Conservation (phyloP, 139 green algal species). For the Closterium sp. region DNA sequence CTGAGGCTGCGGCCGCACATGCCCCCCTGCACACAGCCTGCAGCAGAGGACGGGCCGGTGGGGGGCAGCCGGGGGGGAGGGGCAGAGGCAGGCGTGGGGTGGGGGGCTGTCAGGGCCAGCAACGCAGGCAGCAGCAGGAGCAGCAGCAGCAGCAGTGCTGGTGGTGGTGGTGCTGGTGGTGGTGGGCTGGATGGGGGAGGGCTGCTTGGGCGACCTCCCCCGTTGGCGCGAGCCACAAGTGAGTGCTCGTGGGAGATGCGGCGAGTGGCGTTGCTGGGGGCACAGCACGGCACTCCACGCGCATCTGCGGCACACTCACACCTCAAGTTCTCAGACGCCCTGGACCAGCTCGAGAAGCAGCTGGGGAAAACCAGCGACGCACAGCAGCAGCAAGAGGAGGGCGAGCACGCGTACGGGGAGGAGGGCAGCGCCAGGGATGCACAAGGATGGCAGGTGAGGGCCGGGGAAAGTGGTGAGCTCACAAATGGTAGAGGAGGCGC, state of each 20-base stretch:
- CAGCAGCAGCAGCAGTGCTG: too few species aligned
- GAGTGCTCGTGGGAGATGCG: not conserved
- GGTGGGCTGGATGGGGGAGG: not conserved
- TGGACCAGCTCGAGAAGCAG: not conserved
- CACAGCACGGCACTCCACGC: not conserved
- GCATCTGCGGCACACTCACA: not conserved
- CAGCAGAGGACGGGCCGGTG: not conserved
- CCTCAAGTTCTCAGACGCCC: not conserved
- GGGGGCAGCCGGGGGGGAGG: not conserved
- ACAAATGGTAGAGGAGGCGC: too few species aligned
- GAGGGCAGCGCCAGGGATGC: too few species aligned
- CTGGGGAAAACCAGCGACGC: not conserved
- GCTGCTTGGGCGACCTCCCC: not conserved
- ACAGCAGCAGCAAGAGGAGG: not conserved
- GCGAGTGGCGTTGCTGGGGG: not conserved
- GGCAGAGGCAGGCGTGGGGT: not conserved
- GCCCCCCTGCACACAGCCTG: not conserved
- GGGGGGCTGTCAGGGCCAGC: not conserved
- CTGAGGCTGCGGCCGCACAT: not conserved
- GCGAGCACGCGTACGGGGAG: too few species aligned
- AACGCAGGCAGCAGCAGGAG: not conserved
- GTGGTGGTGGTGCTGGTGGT: too few species aligned
- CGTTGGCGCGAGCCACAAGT: not conserved
- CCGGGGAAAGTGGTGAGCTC: too few species aligned
- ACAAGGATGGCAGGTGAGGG: too few species aligned